Evolutionary conservation across 257 asterid genomes (phyloP).

Genomic region (Solanum dulcamara): DNA sequence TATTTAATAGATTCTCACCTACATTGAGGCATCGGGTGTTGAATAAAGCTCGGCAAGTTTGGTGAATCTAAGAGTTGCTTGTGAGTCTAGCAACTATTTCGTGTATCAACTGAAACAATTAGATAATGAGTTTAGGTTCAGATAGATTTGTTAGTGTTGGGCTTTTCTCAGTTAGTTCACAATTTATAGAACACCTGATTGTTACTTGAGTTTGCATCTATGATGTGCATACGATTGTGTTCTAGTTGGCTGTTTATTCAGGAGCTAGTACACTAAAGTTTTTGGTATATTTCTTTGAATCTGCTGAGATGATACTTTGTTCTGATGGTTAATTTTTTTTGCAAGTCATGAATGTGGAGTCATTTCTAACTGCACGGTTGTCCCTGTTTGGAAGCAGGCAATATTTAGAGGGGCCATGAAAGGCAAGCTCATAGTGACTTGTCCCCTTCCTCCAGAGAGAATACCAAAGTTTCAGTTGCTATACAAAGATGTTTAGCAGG

Average conservation of each 20-base stretch:
- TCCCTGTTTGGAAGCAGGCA: slow-evolving; percentile 39
- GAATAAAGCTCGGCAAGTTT: not conserved
- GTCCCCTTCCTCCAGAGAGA: slow-evolving; percentile 83
- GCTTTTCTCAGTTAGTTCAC: not conserved
- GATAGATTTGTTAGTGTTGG: not conserved
- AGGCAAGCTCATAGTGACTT: slow-evolving; percentile 77
- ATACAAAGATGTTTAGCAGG: slow-evolving; percentile 63
- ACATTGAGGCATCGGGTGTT: not conserved
- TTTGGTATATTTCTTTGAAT: not conserved
- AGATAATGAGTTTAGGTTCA: not conserved
- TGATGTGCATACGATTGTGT: not conserved
- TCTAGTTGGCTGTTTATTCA: not conserved
- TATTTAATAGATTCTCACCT: not conserved
- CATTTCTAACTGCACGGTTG: not conserved
- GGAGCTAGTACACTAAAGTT: not conserved
- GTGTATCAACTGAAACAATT: not conserved
- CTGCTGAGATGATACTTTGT: not conserved
- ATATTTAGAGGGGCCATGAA: slow-evolving; percentile 91
- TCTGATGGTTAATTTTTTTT: not conserved
- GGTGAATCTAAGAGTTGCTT: not conserved
- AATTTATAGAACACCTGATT: not conserved
- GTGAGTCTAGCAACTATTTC: not conserved
- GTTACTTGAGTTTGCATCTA: not conserved
- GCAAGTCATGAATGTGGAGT: not conserved
- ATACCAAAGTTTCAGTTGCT: slow-evolving; percentile 79